These are phyloP conservation scores for Hydrangea macrophylla DNA, from an alignment of 148 eudicot genomes.

Conservation along the genomic window DNA sequence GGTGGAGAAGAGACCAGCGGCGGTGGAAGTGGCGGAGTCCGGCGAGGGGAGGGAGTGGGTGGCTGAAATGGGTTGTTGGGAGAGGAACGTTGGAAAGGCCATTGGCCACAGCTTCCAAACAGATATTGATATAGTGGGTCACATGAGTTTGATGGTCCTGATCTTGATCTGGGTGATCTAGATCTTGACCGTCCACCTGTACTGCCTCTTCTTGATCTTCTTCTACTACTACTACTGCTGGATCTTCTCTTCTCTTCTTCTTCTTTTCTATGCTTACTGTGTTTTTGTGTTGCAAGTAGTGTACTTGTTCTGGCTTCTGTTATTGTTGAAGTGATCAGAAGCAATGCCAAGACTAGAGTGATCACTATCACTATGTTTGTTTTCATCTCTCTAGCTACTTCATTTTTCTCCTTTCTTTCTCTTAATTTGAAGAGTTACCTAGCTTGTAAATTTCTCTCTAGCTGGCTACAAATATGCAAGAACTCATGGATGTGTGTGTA, in stretches of 20 bases:
- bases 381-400: slow-evolving; percentile 11
- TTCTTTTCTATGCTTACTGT: neutral
- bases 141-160: slow-evolving; percentile 20
- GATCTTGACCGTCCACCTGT: slow-evolving; percentile 15
- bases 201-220: slow-evolving; percentile 13
- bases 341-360: slow-evolving; percentile 15
- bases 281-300: neutral
- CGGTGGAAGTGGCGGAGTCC: neutral
- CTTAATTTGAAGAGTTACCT: no score
- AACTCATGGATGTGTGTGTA: no score
- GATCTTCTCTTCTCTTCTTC: slow-evolving; percentile 9
- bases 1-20: slow-evolving; percentile 12
- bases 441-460: neutral
- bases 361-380: neutral
- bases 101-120: slow-evolving; percentile 27
- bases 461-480: no score
- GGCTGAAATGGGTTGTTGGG: slow-evolving; percentile 27
- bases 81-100: slow-evolving; percentile 36
- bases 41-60: slow-evolving; percentile 3
- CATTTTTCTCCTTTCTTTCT: neutral
- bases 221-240: slow-evolving; percentile 8
- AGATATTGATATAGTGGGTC: slow-evolving; percentile 30
- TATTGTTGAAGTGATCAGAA: slow-evolving; percentile 13
- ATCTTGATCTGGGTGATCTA: slow-evolving; percentile 16
- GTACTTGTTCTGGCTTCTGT: slow-evolving; percentile 3